A percentile compares a stretch with the other conserved stretches of the same genome.
These are phyloP conservation scores for Vigna angularis DNA, from an alignment of 306 rosid species.

Conservation along the genomic window DNA sequence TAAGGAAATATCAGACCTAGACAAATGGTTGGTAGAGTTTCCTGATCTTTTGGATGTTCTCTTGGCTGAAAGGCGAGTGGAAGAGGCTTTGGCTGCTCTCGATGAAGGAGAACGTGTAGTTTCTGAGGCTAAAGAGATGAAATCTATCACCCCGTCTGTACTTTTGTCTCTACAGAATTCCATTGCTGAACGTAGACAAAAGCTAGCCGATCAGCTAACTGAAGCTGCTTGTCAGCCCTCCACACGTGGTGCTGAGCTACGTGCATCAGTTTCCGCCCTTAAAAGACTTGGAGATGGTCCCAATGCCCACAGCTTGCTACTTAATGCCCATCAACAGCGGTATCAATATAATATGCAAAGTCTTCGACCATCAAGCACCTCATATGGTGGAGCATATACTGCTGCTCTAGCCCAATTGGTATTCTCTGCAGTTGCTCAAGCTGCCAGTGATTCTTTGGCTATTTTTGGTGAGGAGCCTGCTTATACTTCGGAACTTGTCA, in stretches of 20 bases:
- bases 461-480: constrained; percentile 90
- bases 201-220: constrained; percentile 94
- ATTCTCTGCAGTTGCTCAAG: constrained; percentile 97
- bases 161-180: constrained; percentile 73
- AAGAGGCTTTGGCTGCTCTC: constrained; percentile 86
- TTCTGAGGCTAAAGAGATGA: constrained; percentile 72
- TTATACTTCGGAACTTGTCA: constrained; percentile 91
- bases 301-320: constrained; percentile 86
- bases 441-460: constrained; percentile 83
- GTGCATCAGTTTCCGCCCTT: constrained; percentile 89
- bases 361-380: constrained; percentile 96
- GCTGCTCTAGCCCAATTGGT: constrained; percentile 97
- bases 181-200: constrained; percentile 74
- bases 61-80: constrained; percentile 93
- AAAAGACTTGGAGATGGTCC: constrained; percentile 97
- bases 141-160: constrained; percentile 63
- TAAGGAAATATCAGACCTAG: constrained; percentile 73
- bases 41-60: constrained; percentile 96
- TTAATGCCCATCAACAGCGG: constrained; percentile 87
- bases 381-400: constrained; percentile 98
- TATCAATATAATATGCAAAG: constrained; percentile 92
- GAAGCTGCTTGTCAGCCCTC: constrained; percentile 99
- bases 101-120: constrained; percentile 91
- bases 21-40: constrained; percentile 89
- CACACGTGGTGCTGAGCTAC: constrained; percentile 91